Conservation (phyloP, 257 asterid genomes). For the Rubia yunnanensis region DNA sequence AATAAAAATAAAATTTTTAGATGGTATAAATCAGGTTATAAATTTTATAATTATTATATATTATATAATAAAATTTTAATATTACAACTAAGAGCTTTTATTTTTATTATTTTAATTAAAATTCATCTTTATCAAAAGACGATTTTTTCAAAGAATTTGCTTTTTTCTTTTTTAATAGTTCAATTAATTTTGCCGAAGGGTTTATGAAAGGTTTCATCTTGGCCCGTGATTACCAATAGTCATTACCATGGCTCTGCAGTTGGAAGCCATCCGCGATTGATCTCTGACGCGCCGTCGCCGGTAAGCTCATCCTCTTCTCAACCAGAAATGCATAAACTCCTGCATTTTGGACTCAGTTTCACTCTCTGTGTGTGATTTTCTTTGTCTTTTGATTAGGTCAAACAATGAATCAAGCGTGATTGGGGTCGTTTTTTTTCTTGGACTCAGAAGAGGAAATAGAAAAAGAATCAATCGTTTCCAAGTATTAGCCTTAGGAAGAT, state of each 20-base stretch:
- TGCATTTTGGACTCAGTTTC: not conserved
- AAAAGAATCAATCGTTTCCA: not conserved
- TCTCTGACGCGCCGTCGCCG: not conserved
- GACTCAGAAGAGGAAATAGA: not conserved
- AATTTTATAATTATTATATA: no score
- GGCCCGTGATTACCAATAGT: not conserved
- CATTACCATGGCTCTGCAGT: not conserved
- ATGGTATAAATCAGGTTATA: no score
- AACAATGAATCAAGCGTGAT: slow-evolving; percentile 7
- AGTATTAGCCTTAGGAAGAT: slow-evolving; percentile 1
- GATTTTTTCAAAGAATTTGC: no score
- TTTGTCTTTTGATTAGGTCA: no score
- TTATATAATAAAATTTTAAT: no score
- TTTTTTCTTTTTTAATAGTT: no score
- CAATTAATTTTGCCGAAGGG: no score
- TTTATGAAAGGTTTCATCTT: not conserved
- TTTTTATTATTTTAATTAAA: no score
- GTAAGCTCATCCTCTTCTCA: not conserved
- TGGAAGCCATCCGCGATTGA: not conserved
- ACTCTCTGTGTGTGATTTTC: not conserved
- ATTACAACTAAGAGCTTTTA: no score
- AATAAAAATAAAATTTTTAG: no score
- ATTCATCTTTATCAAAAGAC: no score
- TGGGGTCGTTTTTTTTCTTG: not conserved
- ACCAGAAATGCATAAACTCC: not conserved